Conservation (phyloP, 768 basidiomycete genomes). For the Tulasnella sp. region DNA sequence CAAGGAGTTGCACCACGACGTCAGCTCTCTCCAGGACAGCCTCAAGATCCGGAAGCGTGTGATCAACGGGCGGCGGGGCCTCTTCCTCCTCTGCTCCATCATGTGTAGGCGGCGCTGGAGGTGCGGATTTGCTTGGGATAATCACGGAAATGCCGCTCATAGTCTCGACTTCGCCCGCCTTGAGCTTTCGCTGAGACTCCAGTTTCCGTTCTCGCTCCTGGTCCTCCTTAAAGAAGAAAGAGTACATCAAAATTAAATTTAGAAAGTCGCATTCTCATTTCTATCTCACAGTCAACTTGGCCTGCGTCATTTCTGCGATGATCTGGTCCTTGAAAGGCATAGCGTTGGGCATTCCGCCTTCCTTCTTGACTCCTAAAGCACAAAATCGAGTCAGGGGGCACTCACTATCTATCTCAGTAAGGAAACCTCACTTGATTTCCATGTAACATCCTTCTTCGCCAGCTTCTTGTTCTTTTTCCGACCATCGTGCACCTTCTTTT, state of each 20-base stretch:
- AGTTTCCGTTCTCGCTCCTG: slow-evolving; percentile 32
- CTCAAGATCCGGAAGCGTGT: slow-evolving; percentile 48
- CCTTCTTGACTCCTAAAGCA: slow-evolving; percentile 62
- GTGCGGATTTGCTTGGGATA: slow-evolving; percentile 21
- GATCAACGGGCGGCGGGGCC: slow-evolving; percentile 52
- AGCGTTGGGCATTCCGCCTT: slow-evolving; percentile 86
- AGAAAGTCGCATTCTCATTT: background rate
- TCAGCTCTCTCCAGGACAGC: slow-evolving; percentile 68
- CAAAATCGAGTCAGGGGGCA: background rate
- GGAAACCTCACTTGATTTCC: slow-evolving; percentile 67
- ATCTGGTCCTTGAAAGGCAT: slow-evolving; percentile 94
- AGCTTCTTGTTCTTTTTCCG: slow-evolving; percentile 64
- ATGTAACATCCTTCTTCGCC: slow-evolving; percentile 68
- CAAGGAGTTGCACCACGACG: slow-evolving; percentile 69
- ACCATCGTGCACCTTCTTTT: slow-evolving; percentile 65
- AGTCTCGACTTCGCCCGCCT: background rate
- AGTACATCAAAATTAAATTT: background rate
- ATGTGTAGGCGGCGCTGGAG: slow-evolving; percentile 20
- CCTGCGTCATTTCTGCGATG: slow-evolving; percentile 77
- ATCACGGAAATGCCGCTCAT: slow-evolving; percentile 1
- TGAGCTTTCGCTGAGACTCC: background rate
- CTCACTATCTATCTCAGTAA: background rate
- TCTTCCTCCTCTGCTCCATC: slow-evolving; percentile 42
- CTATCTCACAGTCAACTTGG: slow-evolving; percentile 54
- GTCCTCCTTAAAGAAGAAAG: slow-evolving; percentile 32